Conservation (phyloP, 2,329 filamentous ascomycete species). For the Claviceps sp. region DNA sequence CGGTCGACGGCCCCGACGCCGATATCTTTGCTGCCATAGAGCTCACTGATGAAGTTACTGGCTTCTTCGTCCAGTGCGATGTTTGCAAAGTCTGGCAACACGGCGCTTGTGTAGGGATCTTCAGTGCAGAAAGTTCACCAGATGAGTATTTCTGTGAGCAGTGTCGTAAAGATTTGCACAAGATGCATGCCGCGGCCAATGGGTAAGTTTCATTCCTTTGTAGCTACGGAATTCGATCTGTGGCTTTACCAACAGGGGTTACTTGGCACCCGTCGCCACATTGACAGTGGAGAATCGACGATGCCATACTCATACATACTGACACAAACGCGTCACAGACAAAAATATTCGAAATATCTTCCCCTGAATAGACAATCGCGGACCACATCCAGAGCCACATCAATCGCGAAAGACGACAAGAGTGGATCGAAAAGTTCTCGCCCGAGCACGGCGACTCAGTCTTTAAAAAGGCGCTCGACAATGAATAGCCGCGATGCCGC, state of each 20-base stretch:
- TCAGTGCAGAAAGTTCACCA: conserved; percentile 82
- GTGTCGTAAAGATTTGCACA: conserved; percentile 85
- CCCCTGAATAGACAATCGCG: conserved; percentile 44
- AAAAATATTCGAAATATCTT: conserved; percentile 54
- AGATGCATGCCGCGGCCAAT: conserved; percentile 64
- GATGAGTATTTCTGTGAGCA: conserved; percentile 98
- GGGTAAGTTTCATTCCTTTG: conserved; percentile 50
- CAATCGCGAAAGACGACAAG: conserved; percentile 50
- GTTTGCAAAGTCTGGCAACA: conserved; percentile 98
- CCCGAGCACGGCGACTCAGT: conserved; percentile 35
- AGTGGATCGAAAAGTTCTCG: conserved; percentile 43
- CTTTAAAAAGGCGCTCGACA: conserved; percentile 77
- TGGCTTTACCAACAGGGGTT: background rate
- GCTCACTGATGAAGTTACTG: conserved; percentile 74
- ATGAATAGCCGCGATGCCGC: conserved; percentile 95
- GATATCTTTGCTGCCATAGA: conserved; percentile 46
- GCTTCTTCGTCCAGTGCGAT: conserved; percentile 96
- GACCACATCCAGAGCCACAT: conserved; percentile 47
- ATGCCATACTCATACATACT: conserved; percentile 30
- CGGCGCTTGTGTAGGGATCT: conserved; percentile 92
- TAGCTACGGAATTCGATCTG: background rate
- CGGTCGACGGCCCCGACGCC: conserved; percentile 44
- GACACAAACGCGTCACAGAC: conserved; percentile 31
- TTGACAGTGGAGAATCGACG: no score
- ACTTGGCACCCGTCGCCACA: background rate